Base-by-base conservation (phyloP, 257 asterid genomes). In the Solanum lycopersicoides region DNA sequence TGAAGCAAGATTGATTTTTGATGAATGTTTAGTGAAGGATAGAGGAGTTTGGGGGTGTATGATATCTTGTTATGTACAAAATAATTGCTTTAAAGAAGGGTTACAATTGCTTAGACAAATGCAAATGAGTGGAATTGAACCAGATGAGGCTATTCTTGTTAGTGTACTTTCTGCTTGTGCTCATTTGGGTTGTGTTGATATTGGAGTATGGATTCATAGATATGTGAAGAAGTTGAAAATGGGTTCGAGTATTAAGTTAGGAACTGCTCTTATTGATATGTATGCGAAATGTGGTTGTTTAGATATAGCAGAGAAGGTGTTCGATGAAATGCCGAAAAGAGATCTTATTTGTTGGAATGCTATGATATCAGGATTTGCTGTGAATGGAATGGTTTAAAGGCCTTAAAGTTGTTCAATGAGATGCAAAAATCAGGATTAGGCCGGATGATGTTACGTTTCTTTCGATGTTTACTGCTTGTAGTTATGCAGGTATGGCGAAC, bases 61-160 rank as follows among this genome's bases (percentile, higher is more conserved):
- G 97, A 88, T 93, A 63, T 93, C 95, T 39, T 95, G 97, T 83
- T 93, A 94, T 91, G 97, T 93, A 74, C 98, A 94, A 28, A 94
- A 93, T 86, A 92, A 91, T 88, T 92, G 95, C 86, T 95, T 94
- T n/a, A 94, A 94, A 87, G 98, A 94, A 90, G 98, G 97, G 4
- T 69, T 95, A 86, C 87, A 88, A 10, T 53, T 95, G 91, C 94
- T 95, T 88, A 90, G 96, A 88, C 79, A 90, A 84, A 93, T 95
- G 97, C 97, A 95, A 88, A 20, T 90, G 90, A 84, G 89, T 83
- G 96, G 96, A 37, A 87, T 91, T 86, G 83, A 83, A 35, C 96
- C 96, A 79, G 96, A 95, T 89, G 98, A 94, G 88, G 94, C 91
- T 2, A 91, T 89, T 60, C 88, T 94, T 76, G 95, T 94, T 11